Evolutionary conservation across 2,329 filamentous ascomycete species (phyloP), one percentile per base, ranked within the genome.

Genomic region (Fusarium protoensiforme): DNA sequence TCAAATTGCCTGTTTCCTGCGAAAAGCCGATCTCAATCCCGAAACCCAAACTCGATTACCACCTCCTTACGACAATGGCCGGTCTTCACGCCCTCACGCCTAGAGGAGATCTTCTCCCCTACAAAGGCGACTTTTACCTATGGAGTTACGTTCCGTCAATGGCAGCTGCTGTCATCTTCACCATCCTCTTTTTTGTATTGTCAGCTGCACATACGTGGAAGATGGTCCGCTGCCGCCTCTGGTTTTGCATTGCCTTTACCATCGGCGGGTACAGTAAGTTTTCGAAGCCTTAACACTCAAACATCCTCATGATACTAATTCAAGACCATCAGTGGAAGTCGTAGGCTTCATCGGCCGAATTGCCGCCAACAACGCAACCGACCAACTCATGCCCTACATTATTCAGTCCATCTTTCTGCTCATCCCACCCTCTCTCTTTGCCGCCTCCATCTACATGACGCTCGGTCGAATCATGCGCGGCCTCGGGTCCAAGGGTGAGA

Each of bases 361-460:
- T 10, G 67, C 72, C 6, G 78, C 67, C 20, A 69, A 61, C 39
- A 73, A 65, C 64, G 73, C 43, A 58, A 82, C 61, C 24, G 75
- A 61, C 20, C 51, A 69, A 18, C 73, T 77, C 16, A 70, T 71
- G 20, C 79, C 77, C 2, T 84, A 77, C 64, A 72, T 83, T 48
- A 65, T 80, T 16, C 80, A 83, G 67, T 69, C 73, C 1, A 62
- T 81, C 22, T 75, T 81, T 22, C 71, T 83, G 20, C 73, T 83
- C 7, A 65, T 84, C 36, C 76, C 81, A 0, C 81, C 82, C 0
- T 78, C 79, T 1, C 67, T 83, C 22, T 82, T 81, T 57, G 83
- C 85, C n/a, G 85, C 85, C 5, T 81, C 83, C 2, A 81, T 86
- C 38, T 86, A 86, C 79, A 86, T 85, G 83, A 80, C 80, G 2